Base-by-base conservation (phyloP, 495 filamentous ascomycete species). In the Melanomma pulvis-pyrius region DNA sequence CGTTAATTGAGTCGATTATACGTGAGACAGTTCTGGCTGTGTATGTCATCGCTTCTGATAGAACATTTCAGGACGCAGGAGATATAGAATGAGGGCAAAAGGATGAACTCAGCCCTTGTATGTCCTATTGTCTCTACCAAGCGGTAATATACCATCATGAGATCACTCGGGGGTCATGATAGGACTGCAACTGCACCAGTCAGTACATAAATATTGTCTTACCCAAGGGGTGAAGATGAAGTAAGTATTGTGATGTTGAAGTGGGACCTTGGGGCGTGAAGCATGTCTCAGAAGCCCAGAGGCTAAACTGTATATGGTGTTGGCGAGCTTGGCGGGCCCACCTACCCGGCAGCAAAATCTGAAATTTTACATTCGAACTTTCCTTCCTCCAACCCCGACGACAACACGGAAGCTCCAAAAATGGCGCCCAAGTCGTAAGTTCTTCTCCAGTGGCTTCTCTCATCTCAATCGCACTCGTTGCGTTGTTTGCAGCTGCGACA, bases 401-500 rank as follows among this genome's bases (percentile, higher is more conserved):
- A 24, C 55, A 44, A 53, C 34, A 39, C 53, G 2, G 17, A 24
- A 65, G 52, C 53, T 36, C 21, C 52, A 36, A 60, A 24, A 51
- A 66, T 66, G 63, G 54, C 61, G 36, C 53, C 63, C 54, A 60
- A 51, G 54, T 52, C 63, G 63, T 66, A 66, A 57, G 61, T 64
- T 21, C 30, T 34, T 24, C 25, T 12, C 29, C 9, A 30, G 32
- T 29, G 22, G 22, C 24, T 59, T 29, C 11, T 39, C 39, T 30
- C 6, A 19, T 2, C 21, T 24, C 32, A 26, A 30, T 22, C 22
- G 36, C 30, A 3, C 19, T 29, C 13, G 2, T 1, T 30, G 12
- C 19, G 21, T 2, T 25, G 19, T 11, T 3, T 44, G 9, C 39
- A n/a, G 17, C 39, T 3, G 8, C 17, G 39, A 44, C 17, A 44